Evolutionary conservation across 495 filamentous ascomycete species (phyloP).

Genomic region (Xylaria flabelliformis): DNA sequence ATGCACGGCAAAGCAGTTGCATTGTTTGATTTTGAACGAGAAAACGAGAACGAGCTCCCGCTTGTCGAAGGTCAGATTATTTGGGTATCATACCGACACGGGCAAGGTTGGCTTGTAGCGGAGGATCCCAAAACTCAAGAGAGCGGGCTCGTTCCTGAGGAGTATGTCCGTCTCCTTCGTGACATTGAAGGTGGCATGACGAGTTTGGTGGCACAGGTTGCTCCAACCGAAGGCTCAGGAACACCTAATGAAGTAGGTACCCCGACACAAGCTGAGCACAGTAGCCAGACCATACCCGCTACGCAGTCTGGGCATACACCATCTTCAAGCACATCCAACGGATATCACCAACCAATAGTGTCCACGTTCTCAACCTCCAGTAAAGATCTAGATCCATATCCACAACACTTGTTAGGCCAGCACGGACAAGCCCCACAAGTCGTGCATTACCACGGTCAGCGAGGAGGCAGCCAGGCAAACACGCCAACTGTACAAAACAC

Average conservation of each 20-base stretch:
- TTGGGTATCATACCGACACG: conserved; percentile 93
- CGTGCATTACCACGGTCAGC: conserved; percentile 65
- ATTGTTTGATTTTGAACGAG: conserved; percentile 90
- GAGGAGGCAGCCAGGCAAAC: conserved; percentile 65
- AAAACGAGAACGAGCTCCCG: conserved; percentile 96
- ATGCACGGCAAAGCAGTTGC: conserved; percentile 98
- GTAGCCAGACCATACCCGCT: conserved; percentile 35
- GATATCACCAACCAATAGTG: conserved; percentile 69
- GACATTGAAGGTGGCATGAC: conserved; percentile 79
- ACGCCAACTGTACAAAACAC: conserved; percentile 60
- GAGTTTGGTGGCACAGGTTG: conserved; percentile 55
- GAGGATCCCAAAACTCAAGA: conserved; percentile 90
- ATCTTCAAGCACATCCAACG: conserved; percentile 48
- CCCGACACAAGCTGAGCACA: conserved; percentile 62
- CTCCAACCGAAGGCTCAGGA: conserved; percentile 43
- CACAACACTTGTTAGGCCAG: conserved; percentile 66
- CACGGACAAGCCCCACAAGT: conserved; percentile 66
- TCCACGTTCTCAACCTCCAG: conserved; percentile 79
- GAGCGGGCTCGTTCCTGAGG: conserved; percentile 90
- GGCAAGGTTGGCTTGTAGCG: conserved; percentile 96
- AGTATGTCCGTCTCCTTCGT: conserved; percentile 90
- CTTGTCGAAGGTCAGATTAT: conserved; percentile 94
- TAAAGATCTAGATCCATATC: conserved; percentile 75
- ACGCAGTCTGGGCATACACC: conserved; percentile 45
- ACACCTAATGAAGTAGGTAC: conserved; percentile 59